These are phyloP conservation scores for Sclerotinia sclerotiorum DNA, from an alignment of 2,329 filamentous ascomycete species.

Conservation along the genomic window DNA sequence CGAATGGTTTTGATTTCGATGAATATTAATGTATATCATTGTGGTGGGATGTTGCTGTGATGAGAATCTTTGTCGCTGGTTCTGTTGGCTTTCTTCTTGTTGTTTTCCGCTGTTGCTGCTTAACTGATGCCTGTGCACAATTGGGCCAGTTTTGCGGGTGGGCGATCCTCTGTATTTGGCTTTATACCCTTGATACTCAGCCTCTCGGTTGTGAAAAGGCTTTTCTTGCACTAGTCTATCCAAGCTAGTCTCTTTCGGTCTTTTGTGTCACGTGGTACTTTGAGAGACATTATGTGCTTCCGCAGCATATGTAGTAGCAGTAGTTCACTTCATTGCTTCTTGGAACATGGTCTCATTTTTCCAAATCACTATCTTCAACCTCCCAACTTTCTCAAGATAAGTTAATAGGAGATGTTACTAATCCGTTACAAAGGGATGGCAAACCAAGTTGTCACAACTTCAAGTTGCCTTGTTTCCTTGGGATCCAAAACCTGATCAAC, in stretches of 20 bases:
- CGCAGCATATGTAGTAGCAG: background rate
- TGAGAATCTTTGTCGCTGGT: background rate
- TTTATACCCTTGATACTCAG: slow-evolving; percentile 37
- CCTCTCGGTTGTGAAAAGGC: slow-evolving; percentile 34
- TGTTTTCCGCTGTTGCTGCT: slow-evolving; percentile 7
- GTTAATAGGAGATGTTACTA: background rate
- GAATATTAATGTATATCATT: background rate
- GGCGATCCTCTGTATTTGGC: slow-evolving; percentile 40
- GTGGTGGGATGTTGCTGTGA: slow-evolving; percentile 4
- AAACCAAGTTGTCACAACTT: slow-evolving; percentile 81
- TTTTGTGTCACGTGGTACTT: slow-evolving; percentile 28
- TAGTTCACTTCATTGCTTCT: background rate
- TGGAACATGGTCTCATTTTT: background rate
- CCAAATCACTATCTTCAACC: too few species aligned
- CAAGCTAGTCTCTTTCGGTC: slow-evolving; percentile 28
- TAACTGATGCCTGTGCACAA: slow-evolving; percentile 29
- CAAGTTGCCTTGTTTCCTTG: slow-evolving; percentile 89
- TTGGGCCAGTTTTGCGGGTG: slow-evolving; percentile 33
- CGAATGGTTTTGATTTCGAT: background rate
- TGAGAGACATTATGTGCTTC: background rate
- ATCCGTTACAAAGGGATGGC: slow-evolving; percentile 74
- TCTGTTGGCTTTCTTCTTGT: background rate
- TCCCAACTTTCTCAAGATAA: background rate
- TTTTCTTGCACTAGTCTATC: slow-evolving; percentile 31
- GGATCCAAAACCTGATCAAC: slow-evolving; percentile 77